Base-by-base conservation (phyloP, 371 early-diverging fungal genomes). In the Entomophthora muscae region DNA sequence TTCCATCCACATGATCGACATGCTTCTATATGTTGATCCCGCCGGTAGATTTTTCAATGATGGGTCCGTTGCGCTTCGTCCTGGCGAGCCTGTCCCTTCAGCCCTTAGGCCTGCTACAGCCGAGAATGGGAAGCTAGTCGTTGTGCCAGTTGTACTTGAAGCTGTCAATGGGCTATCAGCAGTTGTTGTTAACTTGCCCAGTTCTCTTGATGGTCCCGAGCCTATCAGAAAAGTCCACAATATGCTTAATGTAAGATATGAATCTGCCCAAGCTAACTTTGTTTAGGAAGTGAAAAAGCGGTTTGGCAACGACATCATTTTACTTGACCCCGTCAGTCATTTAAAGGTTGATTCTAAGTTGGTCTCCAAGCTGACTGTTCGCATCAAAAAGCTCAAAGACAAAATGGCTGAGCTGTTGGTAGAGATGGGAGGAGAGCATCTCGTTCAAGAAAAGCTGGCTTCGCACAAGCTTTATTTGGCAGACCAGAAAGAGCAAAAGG, bases 311-410 rank as follows among this genome's bases (percentile, higher is more conserved):
- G 82, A 82, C 12, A 72, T 92, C 2, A 93, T 93, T 7, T 68
- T 85, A 17, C 69, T 97, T 68, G 95, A 97, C 67, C 93, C 95
- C 7, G 73, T 93, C 29, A 79, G 80, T 56, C 89, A 95, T 68
- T 91, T 95, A 91, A 78, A 78, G 26, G 92, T 97, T 66, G 79
- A 76, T 56, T 95, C 92, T 63, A 80, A 79, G 54, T 17, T 42
- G 42, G 42, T 17, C 10, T 42, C 42, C 42, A 42, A 42, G 42
- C 42, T 42, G 42, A 17, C 5, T 5, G 17, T 17, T 42, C 42
- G 42, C 5, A 42, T 42, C 42, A 42, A 42, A 17, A 42, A 42
- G 10, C 42, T 42, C 5, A 42, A 42, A 17, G 42, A 5, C 17
- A 42, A 42, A 17, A 42, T 42, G 17, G 42, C 5, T 42, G 42